Evolutionary conservation across 2,329 filamentous ascomycete species (phyloP).

Genomic region (Exophiala alcalophila): DNA sequence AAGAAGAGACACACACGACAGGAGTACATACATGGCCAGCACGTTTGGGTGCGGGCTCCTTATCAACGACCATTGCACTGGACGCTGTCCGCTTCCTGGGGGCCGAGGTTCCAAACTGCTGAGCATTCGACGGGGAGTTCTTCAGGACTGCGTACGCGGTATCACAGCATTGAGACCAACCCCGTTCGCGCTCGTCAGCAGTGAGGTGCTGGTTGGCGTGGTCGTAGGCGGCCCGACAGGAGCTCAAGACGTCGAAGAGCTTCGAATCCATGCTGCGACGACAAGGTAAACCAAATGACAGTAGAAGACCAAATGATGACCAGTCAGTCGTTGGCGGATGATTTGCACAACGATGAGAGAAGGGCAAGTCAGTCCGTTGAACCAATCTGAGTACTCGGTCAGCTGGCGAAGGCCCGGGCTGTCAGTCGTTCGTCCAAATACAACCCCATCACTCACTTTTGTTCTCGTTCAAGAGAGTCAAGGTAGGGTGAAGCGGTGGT

Average conservation of each 20-base stretch:
- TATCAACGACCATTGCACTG: slow-evolving; percentile 33
- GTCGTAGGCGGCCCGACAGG: slow-evolving; percentile 24
- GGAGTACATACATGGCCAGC: slow-evolving; percentile 29
- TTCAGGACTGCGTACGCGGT: slow-evolving; percentile 19
- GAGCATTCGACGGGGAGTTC: slow-evolving; percentile 5
- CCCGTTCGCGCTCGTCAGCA: slow-evolving; percentile 19
- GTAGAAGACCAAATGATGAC: slow-evolving; percentile 2
- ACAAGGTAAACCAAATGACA: slow-evolving; percentile 6
- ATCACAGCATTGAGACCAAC: slow-evolving; percentile 21
- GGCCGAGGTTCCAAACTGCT: slow-evolving; percentile 16
- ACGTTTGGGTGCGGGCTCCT: slow-evolving; percentile 43
- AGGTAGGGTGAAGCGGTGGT: slow-evolving; percentile 9
- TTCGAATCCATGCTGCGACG: slow-evolving; percentile 21
- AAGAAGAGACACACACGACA: slow-evolving; percentile 16
- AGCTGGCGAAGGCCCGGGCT: slow-evolving; percentile 8
- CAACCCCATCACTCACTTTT: slow-evolving; percentile 15
- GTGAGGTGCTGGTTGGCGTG: slow-evolving; percentile 26
- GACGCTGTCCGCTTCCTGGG: slow-evolving; percentile 28
- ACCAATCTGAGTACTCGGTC: slow-evolving; percentile 10
- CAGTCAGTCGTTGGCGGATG: slow-evolving; percentile 1
- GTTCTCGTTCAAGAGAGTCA: slow-evolving; percentile 1
- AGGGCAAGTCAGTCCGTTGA: neutral
- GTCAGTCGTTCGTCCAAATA: slow-evolving; percentile 7
- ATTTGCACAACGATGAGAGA: slow-evolving; percentile 1
- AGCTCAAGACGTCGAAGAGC: slow-evolving; percentile 20